phyloP scores from a whole-genome alignment of 345 rosid genomes.

The Hypericum perforatum region DNA sequence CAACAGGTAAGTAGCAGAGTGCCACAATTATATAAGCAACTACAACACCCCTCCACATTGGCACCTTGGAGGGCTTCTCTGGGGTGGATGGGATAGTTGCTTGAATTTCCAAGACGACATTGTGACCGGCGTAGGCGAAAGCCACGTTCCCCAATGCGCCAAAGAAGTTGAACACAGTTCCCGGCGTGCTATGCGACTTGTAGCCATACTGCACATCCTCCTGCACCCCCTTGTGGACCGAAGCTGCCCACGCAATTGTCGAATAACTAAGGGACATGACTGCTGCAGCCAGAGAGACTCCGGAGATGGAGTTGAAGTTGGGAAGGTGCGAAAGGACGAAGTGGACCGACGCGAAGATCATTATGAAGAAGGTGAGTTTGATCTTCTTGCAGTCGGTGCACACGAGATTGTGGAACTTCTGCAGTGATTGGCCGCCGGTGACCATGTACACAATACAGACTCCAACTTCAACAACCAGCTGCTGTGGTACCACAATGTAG shows the following conservation, averaged over 20 bases:
- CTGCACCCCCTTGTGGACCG: slow-evolving; percentile 47
- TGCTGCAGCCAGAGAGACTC: slow-evolving; percentile 86
- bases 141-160: slow-evolving; percentile 82
- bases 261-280: slow-evolving; percentile 92
- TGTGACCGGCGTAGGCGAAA: slow-evolving; percentile 89
- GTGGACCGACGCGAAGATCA: slow-evolving; percentile 76
- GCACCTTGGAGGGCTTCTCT: slow-evolving; percentile 62
- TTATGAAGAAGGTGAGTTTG: slow-evolving; percentile 81
- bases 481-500: slow-evolving; percentile 92
- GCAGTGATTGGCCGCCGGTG: slow-evolving; percentile 90
- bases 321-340: slow-evolving; percentile 92
- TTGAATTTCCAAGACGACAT: slow-evolving; percentile 85
- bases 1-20: slow-evolving; percentile 91
- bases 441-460: slow-evolving; percentile 94
- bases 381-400: slow-evolving; percentile 54
- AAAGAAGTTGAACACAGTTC: slow-evolving; percentile 59
- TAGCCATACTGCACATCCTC: slow-evolving; percentile 62
- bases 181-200: slow-evolving; percentile 34
- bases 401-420: slow-evolving; percentile 69
- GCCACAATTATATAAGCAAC: slow-evolving; percentile 80
- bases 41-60: slow-evolving; percentile 91
- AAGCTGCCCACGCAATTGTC: slow-evolving; percentile 85
- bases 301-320: slow-evolving; percentile 87
- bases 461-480: slow-evolving; percentile 85
- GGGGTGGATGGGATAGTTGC: slow-evolving; percentile 92